Base-by-base conservation (phyloP, 2,329 filamentous ascomycete genomes). In the Verticillium tricorpus region DNA sequence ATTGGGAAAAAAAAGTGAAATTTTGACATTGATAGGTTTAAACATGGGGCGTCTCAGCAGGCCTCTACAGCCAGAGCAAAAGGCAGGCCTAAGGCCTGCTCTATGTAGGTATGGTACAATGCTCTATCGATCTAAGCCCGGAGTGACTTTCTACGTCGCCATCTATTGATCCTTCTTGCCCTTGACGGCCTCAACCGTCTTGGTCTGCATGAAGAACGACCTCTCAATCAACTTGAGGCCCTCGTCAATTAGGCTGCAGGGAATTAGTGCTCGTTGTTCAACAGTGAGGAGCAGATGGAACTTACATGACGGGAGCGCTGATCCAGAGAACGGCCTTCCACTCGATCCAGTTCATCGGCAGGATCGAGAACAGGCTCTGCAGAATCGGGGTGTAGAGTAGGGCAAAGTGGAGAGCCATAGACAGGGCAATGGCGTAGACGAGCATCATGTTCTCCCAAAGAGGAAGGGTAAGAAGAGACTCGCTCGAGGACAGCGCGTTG, bases 371-470 rank as follows among this genome's bases (percentile, higher is more conserved):
- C 63, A 99, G 79, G 8, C 80, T 82, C 78, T 97, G 94, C 63
- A 99, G 78, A 78, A 97, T 87, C 0, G 96, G 95, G 2, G 89
- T 90, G 78, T 99, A 99, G 40, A 99, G 84, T 58, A 99, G 89
- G 28, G 89, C 91, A 75, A 98, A 97, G 82, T 99, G 95, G 61
- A 99, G 84, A 1, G 87, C 87, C 95, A 99, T 99, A 45, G 92
- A 96, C 65, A 99, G 81, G 12, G 85, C 82, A 72, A 99, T 97
- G 65, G 95, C 96, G 70, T 96, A 97, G 61, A 99, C 92, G 19
- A 99, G 88, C 84, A 97, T 95, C 89, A 97, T 95, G 80, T 99
- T 99, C 73, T 94, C 87, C 94, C 94, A 97, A n/a, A 99, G 82
- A 11, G 93, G 94, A 65, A 99, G 85, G 2, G 93, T 97, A 61